These are phyloP conservation scores for Sclerotiophoma versabilis DNA, from an alignment of 2,329 filamentous ascomycete species.

Conservation along the genomic window DNA sequence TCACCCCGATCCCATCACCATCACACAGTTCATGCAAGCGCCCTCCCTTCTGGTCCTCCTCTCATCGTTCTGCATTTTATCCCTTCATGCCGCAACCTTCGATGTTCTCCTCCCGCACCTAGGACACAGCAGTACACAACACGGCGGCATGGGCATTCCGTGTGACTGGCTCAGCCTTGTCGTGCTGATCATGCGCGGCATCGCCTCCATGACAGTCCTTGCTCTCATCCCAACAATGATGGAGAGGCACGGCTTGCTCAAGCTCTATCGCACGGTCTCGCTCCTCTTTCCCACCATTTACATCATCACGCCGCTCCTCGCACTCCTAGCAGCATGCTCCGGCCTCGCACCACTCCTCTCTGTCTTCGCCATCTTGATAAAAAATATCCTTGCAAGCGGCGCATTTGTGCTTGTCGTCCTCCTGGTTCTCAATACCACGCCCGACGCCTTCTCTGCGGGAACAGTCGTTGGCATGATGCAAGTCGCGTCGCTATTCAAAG, in stretches of 20 bases:
- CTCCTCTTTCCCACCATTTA: constrained; percentile 52
- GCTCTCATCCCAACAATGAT: constrained; percentile 48
- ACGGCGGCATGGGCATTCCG: constrained; percentile 56
- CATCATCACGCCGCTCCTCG: constrained; percentile 50
- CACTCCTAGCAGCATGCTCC: constrained; percentile 45
- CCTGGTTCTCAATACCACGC: constrained; percentile 57
- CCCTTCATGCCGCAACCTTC: constrained; percentile 64
- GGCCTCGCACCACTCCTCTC: constrained; percentile 48
- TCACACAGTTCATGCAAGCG: constrained; percentile 55
- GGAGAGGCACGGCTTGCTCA: constrained; percentile 51
- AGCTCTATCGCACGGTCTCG: constrained; percentile 52
- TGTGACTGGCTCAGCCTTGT: constrained; percentile 54
- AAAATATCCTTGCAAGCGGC: constrained; percentile 52
- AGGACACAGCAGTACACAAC: constrained; percentile 53
- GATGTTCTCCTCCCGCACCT: constrained; percentile 58
- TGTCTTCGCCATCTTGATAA: constrained; percentile 51
- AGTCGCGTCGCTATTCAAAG: constrained; percentile 55
- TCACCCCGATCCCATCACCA: constrained; percentile 52
- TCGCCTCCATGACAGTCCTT: constrained; percentile 51
- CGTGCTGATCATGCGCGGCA: constrained; percentile 51
- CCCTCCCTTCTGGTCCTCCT: constrained; percentile 56
- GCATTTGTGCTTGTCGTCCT: constrained; percentile 54
- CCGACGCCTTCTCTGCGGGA: constrained; percentile 56
- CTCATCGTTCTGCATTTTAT: constrained; percentile 60
- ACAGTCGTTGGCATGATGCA: constrained; percentile 59